Percentiles rank a stretch among this genome's conserved stretches.
Evolutionary conservation across 2,329 filamentous ascomycete genomes (phyloP).

Genomic region (Ophiostoma sp.): DNA sequence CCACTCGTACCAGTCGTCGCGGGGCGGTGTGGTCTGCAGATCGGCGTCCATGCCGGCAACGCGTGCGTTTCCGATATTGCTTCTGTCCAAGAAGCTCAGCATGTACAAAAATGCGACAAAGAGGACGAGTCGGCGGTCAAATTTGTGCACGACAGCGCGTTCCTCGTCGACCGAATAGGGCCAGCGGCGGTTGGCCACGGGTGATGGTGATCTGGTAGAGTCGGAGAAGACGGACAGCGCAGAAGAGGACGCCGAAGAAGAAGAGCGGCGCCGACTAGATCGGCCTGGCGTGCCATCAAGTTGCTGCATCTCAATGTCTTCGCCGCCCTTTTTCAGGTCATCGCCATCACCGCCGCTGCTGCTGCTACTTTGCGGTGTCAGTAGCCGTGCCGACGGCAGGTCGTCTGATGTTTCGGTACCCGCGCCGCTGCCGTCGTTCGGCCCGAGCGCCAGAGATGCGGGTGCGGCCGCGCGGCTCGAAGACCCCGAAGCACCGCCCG

Average conservation of each 20-base stretch:
- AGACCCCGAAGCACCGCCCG: not conserved
- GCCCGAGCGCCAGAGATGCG: not conserved
- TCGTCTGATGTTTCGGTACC: conserved; percentile 15
- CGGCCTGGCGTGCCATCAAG: not conserved
- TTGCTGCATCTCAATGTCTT: conserved; percentile 23
- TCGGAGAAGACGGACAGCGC: not conserved
- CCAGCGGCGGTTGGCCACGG: conserved; percentile 32
- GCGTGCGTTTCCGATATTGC: conserved; percentile 67
- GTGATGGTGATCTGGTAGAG: not conserved
- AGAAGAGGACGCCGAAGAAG: not conserved
- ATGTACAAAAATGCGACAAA: conserved; percentile 83
- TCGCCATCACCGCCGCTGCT: conserved; percentile 26
- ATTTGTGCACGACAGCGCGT: conserved; percentile 65
- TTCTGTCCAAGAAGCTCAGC: conserved; percentile 81
- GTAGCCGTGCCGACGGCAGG: conserved; percentile 16
- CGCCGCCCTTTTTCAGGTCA: not conserved
- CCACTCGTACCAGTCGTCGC: conserved; percentile 58
- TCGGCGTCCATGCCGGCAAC: conserved; percentile 65
- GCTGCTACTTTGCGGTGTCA: conserved; percentile 28
- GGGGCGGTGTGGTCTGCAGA: conserved; percentile 52
- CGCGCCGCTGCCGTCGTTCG: not conserved
- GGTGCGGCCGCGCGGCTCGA: not conserved
- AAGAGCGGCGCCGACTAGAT: not conserved
- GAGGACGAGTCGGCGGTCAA: conserved; percentile 74
- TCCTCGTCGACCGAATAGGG: conserved; percentile 69